Percentiles rank a stretch among this genome's conserved stretches.
Evolutionary conservation across 2,329 filamentous ascomycete genomes (phyloP).

Genomic region (Fusarium stilboides): DNA sequence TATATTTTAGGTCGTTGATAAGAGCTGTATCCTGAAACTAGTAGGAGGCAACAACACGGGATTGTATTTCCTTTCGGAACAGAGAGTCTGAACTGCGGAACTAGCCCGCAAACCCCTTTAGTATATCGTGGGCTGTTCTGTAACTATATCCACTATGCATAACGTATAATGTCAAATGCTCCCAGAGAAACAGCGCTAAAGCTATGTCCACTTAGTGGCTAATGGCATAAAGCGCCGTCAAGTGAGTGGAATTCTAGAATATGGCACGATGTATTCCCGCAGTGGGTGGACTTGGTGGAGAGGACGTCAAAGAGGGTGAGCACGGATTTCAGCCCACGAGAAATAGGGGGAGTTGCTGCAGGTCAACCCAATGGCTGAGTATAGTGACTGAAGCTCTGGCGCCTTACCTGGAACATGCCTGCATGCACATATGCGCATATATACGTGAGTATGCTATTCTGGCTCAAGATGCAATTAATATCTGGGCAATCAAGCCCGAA

Average conservation of each 20-base stretch:
- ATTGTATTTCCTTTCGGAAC: conserved; percentile 2
- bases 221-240: conserved; percentile 34
- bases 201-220: conserved; percentile 43
- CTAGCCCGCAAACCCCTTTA: background rate
- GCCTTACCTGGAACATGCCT: background rate
- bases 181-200: conserved; percentile 29
- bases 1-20: conserved; percentile 1
- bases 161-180: conserved; percentile 16
- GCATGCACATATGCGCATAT: background rate
- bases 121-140: background rate
- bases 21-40: background rate
- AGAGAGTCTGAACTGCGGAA: conserved; percentile 5
- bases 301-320: conserved; percentile 30
- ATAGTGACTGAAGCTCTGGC: conserved; percentile 1
- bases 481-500: conserved; percentile 6
- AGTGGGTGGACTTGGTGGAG: conserved; percentile 31
- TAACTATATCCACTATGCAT: background rate
- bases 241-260: conserved; percentile 19
- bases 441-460: background rate
- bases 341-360: conserved; percentile 27
- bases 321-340: conserved; percentile 37
- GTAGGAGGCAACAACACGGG: background rate
- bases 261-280: conserved; percentile 36
- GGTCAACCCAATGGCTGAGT: background rate
- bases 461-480: background rate